Evolutionary conservation across 345 rosid genomes (phyloP).

Genomic region (Leavenworthia alabamica): DNA sequence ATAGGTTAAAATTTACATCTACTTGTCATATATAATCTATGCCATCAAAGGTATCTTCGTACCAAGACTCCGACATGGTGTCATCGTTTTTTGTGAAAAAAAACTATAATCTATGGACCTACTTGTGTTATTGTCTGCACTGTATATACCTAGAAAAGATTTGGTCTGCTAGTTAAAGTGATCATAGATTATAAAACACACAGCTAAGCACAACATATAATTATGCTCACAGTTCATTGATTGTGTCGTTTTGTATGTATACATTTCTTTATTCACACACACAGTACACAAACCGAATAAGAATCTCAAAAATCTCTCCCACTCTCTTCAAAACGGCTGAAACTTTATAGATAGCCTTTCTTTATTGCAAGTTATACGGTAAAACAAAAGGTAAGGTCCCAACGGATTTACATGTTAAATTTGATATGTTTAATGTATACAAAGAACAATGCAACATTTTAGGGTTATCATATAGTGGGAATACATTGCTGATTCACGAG

Average conservation of each 20-base stretch:
- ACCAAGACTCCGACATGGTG: slow-evolving; percentile 20
- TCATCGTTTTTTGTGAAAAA: slow-evolving; percentile 16
- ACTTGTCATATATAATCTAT: slow-evolving; percentile 22
- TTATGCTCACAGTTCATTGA: slow-evolving; percentile 12
- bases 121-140: slow-evolving; percentile 25
- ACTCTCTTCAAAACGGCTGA: slow-evolving; percentile 14
- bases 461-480: too few relatives aligned
- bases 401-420: neutral
- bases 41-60: slow-evolving; percentile 21
- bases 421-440: neutral
- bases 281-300: slow-evolving; percentile 15
- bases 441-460: too few relatives aligned
- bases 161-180: slow-evolving; percentile 28
- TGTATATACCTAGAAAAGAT: slow-evolving; percentile 13
- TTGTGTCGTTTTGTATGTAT: slow-evolving; percentile 1
- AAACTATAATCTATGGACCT: slow-evolving; percentile 22
- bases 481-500: slow-evolving; percentile 31
- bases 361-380: slow-evolving; percentile 22
- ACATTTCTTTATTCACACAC: slow-evolving; percentile 10
- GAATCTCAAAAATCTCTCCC: too few relatives aligned
- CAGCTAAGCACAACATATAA: neutral
- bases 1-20: too few relatives aligned
- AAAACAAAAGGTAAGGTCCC: neutral
- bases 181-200: slow-evolving; percentile 8
- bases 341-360: slow-evolving; percentile 22